phyloP scores from a whole-genome alignment of 1,284 basidiomycete species.

The Apiotrichum gamsii region DNA sequence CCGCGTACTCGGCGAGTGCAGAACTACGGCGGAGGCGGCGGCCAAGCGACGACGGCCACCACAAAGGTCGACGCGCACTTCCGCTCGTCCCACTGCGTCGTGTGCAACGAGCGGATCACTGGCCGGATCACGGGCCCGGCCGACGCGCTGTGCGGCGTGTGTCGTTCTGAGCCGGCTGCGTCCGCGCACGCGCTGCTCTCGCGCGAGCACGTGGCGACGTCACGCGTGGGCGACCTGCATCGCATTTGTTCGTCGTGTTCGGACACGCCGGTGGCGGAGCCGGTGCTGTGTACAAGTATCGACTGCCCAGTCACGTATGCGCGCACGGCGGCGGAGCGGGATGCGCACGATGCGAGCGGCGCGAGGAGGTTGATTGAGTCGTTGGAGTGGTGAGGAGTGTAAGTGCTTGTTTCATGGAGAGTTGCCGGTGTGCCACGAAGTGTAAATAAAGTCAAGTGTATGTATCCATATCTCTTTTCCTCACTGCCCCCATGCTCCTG shows the following conservation, averaged over 20 bases:
- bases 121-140: neutral
- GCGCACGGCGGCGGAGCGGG: conserved; percentile 60
- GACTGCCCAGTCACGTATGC: conserved; percentile 79
- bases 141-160: conserved; percentile 63
- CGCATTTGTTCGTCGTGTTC: conserved; percentile 67
- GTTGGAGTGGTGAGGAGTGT: conserved; percentile 14
- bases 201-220: conserved; percentile 58
- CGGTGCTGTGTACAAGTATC: conserved; percentile 67
- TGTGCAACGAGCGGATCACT: conserved; percentile 3
- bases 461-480: no score
- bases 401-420: no score
- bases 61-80: conserved; percentile 21
- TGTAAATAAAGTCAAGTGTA: no score
- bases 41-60: no score
- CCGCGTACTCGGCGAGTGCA: conserved; percentile 50
- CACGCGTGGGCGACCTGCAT: conserved; percentile 56
- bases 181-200: conserved; percentile 59
- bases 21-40: conserved; percentile 42
- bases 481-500: no score
- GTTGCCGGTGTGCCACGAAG: no score
- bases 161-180: conserved; percentile 53
- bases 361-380: conserved; percentile 20
- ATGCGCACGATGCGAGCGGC: conserved; percentile 48
- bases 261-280: conserved; percentile 55
- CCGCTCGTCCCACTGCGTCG: conserved; percentile 4